phyloP scores from a whole-genome alignment of 306 rosid species.

The Quillaja saponaria region DNA sequence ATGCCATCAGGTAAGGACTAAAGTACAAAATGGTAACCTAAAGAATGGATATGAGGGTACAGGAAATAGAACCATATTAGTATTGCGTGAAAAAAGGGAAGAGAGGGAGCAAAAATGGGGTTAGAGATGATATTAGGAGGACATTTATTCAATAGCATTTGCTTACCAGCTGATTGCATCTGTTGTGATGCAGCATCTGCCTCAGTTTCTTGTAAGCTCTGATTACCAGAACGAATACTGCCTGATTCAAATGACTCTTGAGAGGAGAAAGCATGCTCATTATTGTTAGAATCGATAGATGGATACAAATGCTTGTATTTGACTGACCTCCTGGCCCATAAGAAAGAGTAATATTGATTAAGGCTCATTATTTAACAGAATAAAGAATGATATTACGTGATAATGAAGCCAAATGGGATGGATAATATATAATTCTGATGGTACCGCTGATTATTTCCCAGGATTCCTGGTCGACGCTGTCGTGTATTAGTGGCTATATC shows the following conservation, averaged over 20 bases:
- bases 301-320: slow-evolving; percentile 65
- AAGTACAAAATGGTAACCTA: neutral
- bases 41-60: no score
- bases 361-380: slow-evolving; percentile 28
- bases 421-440: slow-evolving; percentile 8
- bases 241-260: slow-evolving; percentile 50
- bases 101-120: neutral
- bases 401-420: slow-evolving; percentile 11
- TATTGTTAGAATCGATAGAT: slow-evolving; percentile 24
- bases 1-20: neutral
- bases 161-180: slow-evolving; percentile 51
- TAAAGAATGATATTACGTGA: neutral
- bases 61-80: neutral
- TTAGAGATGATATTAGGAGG: no score
- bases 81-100: neutral
- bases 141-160: neutral
- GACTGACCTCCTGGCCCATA: slow-evolving; percentile 50
- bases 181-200: slow-evolving; percentile 30
- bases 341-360: slow-evolving; percentile 7
- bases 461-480: slow-evolving; percentile 69
- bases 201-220: slow-evolving; percentile 32
- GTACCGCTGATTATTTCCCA: slow-evolving; percentile 53
- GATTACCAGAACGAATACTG: slow-evolving; percentile 33
- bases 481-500: slow-evolving; percentile 41
- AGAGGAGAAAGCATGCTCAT: slow-evolving; percentile 39